phyloP scores from a whole-genome alignment of 2,329 filamentous ascomycete genomes.

The Ascochyta pisi region DNA sequence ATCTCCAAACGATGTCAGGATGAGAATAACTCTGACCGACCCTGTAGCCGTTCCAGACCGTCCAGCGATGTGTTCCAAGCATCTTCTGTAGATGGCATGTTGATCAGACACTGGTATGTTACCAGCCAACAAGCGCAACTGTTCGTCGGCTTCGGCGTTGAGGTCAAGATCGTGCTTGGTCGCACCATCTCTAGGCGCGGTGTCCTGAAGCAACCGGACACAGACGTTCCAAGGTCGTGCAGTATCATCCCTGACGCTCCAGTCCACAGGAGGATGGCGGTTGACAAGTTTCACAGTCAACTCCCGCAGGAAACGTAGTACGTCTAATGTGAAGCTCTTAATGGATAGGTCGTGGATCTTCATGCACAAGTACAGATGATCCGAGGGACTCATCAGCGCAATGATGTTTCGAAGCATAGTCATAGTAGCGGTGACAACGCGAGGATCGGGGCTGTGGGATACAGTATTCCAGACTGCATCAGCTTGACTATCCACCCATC shows the following conservation, averaged over 20 bases:
- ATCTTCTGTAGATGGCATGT: slow-evolving; percentile 68
- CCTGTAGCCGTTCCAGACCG: slow-evolving; percentile 72
- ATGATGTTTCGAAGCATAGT: slow-evolving; percentile 66
- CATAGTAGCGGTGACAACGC: slow-evolving; percentile 81
- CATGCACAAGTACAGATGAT: slow-evolving; percentile 67
- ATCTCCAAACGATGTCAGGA: slow-evolving; percentile 30
- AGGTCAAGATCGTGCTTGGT: slow-evolving; percentile 67
- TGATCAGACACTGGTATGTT: slow-evolving; percentile 65
- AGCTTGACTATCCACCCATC: slow-evolving; percentile 74
- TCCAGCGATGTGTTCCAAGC: slow-evolving; percentile 70
- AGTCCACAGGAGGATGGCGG: slow-evolving; percentile 16
- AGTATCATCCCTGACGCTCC: slow-evolving; percentile 26
- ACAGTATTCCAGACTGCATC: slow-evolving; percentile 86
- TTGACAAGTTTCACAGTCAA: slow-evolving; percentile 30
- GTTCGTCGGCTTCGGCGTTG: slow-evolving; percentile 67
- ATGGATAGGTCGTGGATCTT: slow-evolving; percentile 65
- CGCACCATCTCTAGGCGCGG: slow-evolving; percentile 63
- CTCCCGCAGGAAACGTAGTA: slow-evolving; percentile 41
- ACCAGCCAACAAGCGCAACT: slow-evolving; percentile 67
- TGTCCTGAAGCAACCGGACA: slow-evolving; percentile 74
- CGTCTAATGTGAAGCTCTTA: slow-evolving; percentile 39
- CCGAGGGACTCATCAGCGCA: slow-evolving; percentile 50
- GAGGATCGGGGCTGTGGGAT: slow-evolving; percentile 79
- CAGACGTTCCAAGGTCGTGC: slow-evolving; percentile 61
- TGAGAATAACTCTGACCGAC: slow-evolving; percentile 69